Evolutionary conservation across 2,329 filamentous ascomycete genomes (phyloP), one percentile per base, ranked within the genome.

Genomic region (Xylaria sp.): DNA sequence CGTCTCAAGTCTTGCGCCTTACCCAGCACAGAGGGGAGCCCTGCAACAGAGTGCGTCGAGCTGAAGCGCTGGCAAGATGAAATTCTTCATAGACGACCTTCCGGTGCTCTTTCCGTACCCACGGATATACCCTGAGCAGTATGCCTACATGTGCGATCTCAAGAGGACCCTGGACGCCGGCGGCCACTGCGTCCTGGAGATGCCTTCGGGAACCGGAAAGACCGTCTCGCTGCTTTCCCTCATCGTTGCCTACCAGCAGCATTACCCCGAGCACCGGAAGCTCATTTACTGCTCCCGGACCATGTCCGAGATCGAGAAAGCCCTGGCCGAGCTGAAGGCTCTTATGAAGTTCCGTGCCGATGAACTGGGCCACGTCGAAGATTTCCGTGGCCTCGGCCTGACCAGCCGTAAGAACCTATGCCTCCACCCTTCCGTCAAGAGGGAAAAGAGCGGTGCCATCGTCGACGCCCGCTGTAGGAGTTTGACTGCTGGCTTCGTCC

Each of bases 281-380:
- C 89, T 99, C 61, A 98, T 99, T 65, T 99, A 99, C 82, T 99
- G 96, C 85, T 99, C 96, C 72, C 94, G 96, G 90, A 99, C 96
- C 66, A 99, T 99, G 94, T 99, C 96, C 46, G 96, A 99, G 83
- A 99, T 99, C 77, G 96, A 99, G 80, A 99, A 99, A 82, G 96
- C 97, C 0, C 82, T 99, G 62, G 93, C 93, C 10, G 96, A 99
- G 81, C 81, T 99, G 75, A 94, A 96, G 80, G 91, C 90, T 28
- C 83, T 99, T 63, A 99, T 99, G 94, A 97, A 97, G 78, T 98
- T 97, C 78, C 92, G 96, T 18, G 85, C 93, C 6, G 88, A 97
- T 72, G 90, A 98, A 80, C 87, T 99, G n/a, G 96, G 96, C 0
- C 86, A 91, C 68, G 91, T 92, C 72, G 96, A 99, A 81, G 95